Evolutionary conservation across 441 rosid species (phyloP).

Genomic region (Erysimum cheiri): DNA sequence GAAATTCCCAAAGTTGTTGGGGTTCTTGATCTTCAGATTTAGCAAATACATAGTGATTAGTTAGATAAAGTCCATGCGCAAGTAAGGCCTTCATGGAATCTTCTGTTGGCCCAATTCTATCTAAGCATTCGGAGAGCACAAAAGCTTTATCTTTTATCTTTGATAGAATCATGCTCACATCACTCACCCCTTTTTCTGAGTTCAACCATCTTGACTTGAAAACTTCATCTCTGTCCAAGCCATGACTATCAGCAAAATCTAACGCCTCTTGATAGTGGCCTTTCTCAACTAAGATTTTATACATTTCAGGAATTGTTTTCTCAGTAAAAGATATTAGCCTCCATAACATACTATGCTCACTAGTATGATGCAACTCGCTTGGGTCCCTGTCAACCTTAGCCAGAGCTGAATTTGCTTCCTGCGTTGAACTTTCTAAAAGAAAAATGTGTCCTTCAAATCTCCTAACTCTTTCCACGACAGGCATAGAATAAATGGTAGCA

Average conservation of each 20-base stretch:
- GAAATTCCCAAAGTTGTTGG: constrained; percentile 70
- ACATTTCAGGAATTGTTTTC: constrained; percentile 89
- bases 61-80: constrained; percentile 67
- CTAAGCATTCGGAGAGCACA: constrained; percentile 79
- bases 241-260: constrained; percentile 78
- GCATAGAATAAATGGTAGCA: constrained; percentile 60
- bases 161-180: constrained; percentile 64
- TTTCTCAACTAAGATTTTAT: constrained; percentile 65
- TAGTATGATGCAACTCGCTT: constrained; percentile 43
- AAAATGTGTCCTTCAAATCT: constrained; percentile 65
- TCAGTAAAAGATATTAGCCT: constrained; percentile 75
- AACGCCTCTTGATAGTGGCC: constrained; percentile 73
- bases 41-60: constrained; percentile 62
- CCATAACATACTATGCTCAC: constrained; percentile 59
- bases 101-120: constrained; percentile 83
- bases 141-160: constrained; percentile 77
- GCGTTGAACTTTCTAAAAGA: constrained; percentile 64
- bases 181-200: constrained; percentile 67
- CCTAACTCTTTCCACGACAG: constrained; percentile 69
- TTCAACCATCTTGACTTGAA: constrained; percentile 84
- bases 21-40: constrained; percentile 59
- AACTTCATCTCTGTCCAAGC: constrained; percentile 86
- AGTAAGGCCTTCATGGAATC: constrained; percentile 82
- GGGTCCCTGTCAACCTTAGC: constrained; percentile 49
- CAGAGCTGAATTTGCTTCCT: constrained; percentile 46